Percentiles rank a stretch among this genome's conserved stretches.
Evolutionary conservation across 2,329 filamentous ascomycete species (phyloP).

Genomic region (Botryosphaeria agaves): DNA sequence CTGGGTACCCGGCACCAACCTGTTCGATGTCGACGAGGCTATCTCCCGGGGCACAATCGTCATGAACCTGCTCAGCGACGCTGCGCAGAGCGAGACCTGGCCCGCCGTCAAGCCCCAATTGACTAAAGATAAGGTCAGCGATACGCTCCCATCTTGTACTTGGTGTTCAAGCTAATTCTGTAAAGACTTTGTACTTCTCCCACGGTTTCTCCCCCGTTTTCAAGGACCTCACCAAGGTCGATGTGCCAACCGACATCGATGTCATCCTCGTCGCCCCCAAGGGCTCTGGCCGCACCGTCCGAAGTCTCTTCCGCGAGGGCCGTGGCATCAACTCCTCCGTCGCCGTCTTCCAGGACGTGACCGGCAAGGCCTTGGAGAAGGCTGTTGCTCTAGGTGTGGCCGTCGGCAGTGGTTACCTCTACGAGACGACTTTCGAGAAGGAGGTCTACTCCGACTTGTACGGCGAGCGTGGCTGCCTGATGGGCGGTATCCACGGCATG

Average conservation of each 20-base stretch:
- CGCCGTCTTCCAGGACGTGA: slow-evolving; percentile 96
- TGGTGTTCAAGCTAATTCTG: neutral
- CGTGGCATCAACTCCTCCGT: slow-evolving; percentile 99
- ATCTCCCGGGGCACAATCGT: slow-evolving; percentile 84
- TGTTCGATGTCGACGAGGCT: slow-evolving; percentile 96
- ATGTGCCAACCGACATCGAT: slow-evolving; percentile 87
- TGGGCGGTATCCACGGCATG: slow-evolving; percentile 99
- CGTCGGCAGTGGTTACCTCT: slow-evolving; percentile 94
- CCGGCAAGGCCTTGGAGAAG: slow-evolving; percentile 95
- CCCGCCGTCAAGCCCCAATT: slow-evolving; percentile 94
- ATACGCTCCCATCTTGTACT: slow-evolving; percentile 2
- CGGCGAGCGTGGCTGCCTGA: slow-evolving; percentile 98
- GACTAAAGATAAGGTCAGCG: slow-evolving; percentile 85
- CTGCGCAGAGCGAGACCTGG: slow-evolving; percentile 98
- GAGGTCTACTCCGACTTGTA: slow-evolving; percentile 99
- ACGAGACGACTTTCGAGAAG: slow-evolving; percentile 99
- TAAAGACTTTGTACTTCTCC: slow-evolving; percentile 96
- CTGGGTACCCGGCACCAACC: slow-evolving; percentile 96
- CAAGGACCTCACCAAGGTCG: slow-evolving; percentile 98
- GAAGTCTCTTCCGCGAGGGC: slow-evolving; percentile 96
- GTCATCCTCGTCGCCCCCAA: slow-evolving; percentile 99
- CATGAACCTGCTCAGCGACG: slow-evolving; percentile 98
- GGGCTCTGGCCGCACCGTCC: slow-evolving; percentile 96
- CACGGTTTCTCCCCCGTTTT: slow-evolving; percentile 99
- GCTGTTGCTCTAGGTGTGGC: slow-evolving; percentile 92